These are phyloP conservation scores for Waltiozyma sp. DNA, from an alignment of 1,139 yeast genomes.

Conservation along the genomic window DNA sequence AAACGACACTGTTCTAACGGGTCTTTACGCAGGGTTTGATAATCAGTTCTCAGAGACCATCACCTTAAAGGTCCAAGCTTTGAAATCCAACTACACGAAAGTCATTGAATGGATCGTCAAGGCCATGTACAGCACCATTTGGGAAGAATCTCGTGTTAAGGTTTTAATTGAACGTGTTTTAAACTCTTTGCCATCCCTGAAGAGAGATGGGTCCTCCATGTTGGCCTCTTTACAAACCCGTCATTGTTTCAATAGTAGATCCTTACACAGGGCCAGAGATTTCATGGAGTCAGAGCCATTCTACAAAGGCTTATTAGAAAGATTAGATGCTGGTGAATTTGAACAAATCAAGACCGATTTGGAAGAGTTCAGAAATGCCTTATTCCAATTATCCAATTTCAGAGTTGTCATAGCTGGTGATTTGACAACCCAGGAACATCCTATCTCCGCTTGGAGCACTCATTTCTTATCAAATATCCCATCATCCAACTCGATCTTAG, in stretches of 20 bases:
- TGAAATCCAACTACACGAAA: conserved; percentile 45
- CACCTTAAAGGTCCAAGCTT: conserved; percentile 51
- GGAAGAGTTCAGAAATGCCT: conserved; percentile 40
- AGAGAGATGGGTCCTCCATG: conserved; percentile 71
- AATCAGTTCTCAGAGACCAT: conserved; percentile 57
- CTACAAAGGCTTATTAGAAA: conserved; percentile 36
- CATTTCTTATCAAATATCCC: conserved; percentile 22
- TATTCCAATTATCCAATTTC: conserved; percentile 51
- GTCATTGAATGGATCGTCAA: conserved; percentile 72
- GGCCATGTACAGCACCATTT: conserved; percentile 51
- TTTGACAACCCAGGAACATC: conserved; percentile 34
- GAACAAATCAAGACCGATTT: conserved; percentile 39
- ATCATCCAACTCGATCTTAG: not conserved
- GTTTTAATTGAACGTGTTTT: conserved; percentile 65
- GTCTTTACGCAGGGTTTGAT: conserved; percentile 46
- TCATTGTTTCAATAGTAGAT: conserved; percentile 41
- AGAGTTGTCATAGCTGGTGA: conserved; percentile 69
- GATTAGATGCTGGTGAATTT: conserved; percentile 43
- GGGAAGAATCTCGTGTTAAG: conserved; percentile 62
- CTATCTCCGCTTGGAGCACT: conserved; percentile 52
- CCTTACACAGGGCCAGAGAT: conserved; percentile 62
- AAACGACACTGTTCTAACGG: conserved; percentile 56
- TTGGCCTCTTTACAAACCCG: conserved; percentile 51
- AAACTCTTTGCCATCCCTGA: conserved; percentile 66
- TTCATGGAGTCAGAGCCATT: conserved; percentile 50